Base-by-base conservation (phyloP, 2,329 filamentous ascomycete species). In the Dactylonectria macrodidyma region DNA sequence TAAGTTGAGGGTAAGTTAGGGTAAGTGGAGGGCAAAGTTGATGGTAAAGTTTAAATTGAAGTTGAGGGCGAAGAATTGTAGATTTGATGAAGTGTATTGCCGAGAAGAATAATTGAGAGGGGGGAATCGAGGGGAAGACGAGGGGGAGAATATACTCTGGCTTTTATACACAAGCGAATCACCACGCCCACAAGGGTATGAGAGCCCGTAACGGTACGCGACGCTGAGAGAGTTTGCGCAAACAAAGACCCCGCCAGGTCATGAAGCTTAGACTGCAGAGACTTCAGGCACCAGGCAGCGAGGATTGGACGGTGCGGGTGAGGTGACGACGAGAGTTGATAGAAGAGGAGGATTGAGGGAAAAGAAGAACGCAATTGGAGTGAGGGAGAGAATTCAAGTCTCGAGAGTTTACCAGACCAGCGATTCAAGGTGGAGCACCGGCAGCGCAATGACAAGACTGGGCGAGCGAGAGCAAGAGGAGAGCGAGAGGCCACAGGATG, bases 1-100 rank as follows among this genome's bases (percentile, higher is more conserved):
- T 50, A 66, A 59, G 62, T 62, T 44, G 59, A 65, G 58, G 66
- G 58, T 68, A 57, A 62, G n/a, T n/a, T n/a, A n/a, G n/a, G n/a
- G n/a, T n/a, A n/a, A n/a, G n/a, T n/a, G n/a, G n/a, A n/a, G n/a
- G n/a, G n/a, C n/a, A n/a, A n/a, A n/a, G n/a, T n/a, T n/a, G n/a
- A n/a, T n/a, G n/a, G n/a, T n/a, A n/a, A n/a, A 59, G 38, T 66
- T 66, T 54, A 52, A 33, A 52, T 54, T 44, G 58, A 44, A 59
- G 51, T 57, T 36, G 56, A 51, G 58, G 52, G 59, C 8, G 41
- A 62, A 47, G 52, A 36, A 50, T 62, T 52, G 2, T 33, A 52
- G 22, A 48, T 30, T 34, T 22, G 10, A 48, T 44, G 33, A 54
- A 48, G 34, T 51, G 26, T 34, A 57, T 63, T 38, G 16, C 14